These are phyloP conservation scores for Suillus sp. DNA, from an alignment of 768 basidiomycete species.

Conservation along the genomic window DNA sequence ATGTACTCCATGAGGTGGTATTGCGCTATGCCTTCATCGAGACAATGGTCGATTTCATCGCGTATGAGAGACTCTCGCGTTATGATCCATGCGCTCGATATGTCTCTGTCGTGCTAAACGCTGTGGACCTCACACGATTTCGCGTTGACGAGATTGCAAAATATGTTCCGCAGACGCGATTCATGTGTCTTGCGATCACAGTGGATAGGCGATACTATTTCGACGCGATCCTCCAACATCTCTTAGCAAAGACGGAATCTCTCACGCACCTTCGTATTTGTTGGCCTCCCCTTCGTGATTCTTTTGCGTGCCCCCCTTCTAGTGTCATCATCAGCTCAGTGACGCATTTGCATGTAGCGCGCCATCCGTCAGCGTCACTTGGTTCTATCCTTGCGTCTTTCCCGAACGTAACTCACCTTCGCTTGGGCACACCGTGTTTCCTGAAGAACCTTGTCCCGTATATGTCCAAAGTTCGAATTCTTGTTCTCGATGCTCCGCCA, in stretches of 20 bases:
- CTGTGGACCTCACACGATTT: constrained; percentile 4
- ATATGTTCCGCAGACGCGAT: constrained; percentile 5
- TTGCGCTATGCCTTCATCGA: constrained; percentile 11
- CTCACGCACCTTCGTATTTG: constrained; percentile 13
- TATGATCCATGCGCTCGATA: constrained; percentile 7
- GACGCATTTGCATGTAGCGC: constrained; percentile 11
- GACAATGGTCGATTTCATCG: neutral
- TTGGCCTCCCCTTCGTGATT: constrained; percentile 10
- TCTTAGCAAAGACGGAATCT: constrained; percentile 3
- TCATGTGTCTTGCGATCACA: constrained; percentile 6
- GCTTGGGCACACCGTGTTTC: constrained; percentile 13
- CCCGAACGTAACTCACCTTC: constrained; percentile 12
- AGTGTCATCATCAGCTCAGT: constrained; percentile 2
- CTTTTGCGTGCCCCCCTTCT: constrained; percentile 8
- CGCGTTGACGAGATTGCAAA: constrained; percentile 2
- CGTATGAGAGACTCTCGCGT: neutral
- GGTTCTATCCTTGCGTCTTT: constrained; percentile 13
- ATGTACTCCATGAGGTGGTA: constrained; percentile 10
- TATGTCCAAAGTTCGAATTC: constrained; percentile 8
- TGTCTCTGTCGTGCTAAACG: neutral
- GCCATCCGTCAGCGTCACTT: constrained; percentile 11
- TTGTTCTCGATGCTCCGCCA: constrained; percentile 14
- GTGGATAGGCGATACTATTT: constrained; percentile 10
- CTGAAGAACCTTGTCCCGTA: constrained; percentile 13
- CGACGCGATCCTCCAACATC: constrained; percentile 3